phyloP scores from a whole-genome alignment of 306 rosid species.

The Fragaria ananassa region DNA sequence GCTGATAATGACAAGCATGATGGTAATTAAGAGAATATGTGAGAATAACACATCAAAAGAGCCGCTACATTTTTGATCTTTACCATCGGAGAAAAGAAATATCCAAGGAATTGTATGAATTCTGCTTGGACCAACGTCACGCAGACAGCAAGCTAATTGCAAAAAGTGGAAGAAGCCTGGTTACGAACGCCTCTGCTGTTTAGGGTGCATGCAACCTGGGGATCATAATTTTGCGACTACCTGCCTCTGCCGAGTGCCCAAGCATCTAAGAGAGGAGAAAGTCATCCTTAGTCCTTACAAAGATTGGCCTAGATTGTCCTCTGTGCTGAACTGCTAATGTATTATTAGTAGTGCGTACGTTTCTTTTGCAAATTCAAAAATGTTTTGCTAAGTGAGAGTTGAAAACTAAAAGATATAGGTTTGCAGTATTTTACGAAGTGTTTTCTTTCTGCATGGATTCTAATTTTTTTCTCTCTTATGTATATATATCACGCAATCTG shows the following conservation, averaged over 20 bases:
- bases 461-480: no score
- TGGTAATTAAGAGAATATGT: slow-evolving; percentile 49
- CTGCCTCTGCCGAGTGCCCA: not conserved
- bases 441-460: no score
- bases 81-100: slow-evolving; percentile 49
- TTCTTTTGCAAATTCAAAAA: no score
- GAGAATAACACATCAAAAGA: slow-evolving; percentile 51
- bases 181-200: not conserved
- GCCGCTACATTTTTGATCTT: slow-evolving; percentile 44
- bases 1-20: slow-evolving; percentile 48
- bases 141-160: slow-evolving; percentile 35
- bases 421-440: no score
- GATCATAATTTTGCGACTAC: no score
- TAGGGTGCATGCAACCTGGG: not conserved
- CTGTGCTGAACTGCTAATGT: no score
- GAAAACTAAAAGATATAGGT: no score
- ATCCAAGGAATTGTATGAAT: slow-evolving; percentile 42
- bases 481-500: no score
- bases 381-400: no score
- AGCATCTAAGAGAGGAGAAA: not conserved
- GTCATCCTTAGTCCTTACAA: no score
- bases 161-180: not conserved
- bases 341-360: no score
- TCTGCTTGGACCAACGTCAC: slow-evolving; percentile 46
- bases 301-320: no score